Conservation (phyloP, 768 basidiomycete species). For the Leccinellum luteum region DNA sequence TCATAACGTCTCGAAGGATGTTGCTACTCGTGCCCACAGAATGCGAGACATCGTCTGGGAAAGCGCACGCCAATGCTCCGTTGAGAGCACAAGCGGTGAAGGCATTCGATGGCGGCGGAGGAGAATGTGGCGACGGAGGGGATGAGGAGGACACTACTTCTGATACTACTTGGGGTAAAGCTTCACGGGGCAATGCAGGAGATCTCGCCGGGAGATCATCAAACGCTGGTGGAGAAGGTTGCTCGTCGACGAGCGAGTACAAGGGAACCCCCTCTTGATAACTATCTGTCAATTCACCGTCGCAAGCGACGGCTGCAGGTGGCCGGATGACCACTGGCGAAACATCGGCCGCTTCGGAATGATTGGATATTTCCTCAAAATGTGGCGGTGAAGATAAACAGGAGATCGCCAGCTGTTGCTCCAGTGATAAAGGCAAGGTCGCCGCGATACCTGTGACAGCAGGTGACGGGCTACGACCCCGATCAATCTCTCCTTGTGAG, state of each 20-base stretch:
- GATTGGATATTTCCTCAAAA: slow-evolving; percentile 1
- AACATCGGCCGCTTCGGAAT: not conserved
- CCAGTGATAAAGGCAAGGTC: not conserved
- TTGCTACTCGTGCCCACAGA: not conserved
- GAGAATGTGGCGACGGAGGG: not conserved
- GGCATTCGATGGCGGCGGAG: not conserved
- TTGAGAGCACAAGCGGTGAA: not conserved
- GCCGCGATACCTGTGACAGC: not conserved
- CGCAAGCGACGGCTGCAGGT: not conserved
- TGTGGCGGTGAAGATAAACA: slow-evolving; percentile 3
- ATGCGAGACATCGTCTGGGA: not conserved
- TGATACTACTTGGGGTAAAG: not conserved
- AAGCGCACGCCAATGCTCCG: not conserved
- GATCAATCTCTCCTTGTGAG: not conserved
- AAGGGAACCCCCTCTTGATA: slow-evolving; percentile 20
- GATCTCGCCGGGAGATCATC: slow-evolving; percentile 4
- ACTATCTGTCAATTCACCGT: not conserved
- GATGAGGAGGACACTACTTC: not conserved
- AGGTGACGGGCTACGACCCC: not conserved
- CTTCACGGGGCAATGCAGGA: not conserved
- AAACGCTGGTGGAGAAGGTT: slow-evolving; percentile 25
- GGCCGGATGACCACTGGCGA: not conserved
- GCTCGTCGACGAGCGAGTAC: slow-evolving; percentile 25
- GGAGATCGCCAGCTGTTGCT: not conserved
- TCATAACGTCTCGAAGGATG: not conserved